Percentiles rank a stretch among this genome's conserved stretches.
Conservation (phyloP, 495 filamentous ascomycete genomes). For the Aspergillus baeticus region DNA sequence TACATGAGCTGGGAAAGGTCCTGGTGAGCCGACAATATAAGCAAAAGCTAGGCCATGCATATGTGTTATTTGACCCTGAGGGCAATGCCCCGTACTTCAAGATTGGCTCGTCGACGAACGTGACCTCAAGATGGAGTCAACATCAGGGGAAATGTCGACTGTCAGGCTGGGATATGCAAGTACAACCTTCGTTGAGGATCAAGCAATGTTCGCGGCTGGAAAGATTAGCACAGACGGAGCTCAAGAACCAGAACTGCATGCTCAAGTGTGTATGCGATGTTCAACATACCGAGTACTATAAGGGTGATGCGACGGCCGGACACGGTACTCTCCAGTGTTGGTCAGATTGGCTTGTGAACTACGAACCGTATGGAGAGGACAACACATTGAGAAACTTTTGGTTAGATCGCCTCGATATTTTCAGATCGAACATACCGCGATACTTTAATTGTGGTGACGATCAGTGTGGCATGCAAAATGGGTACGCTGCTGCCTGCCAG, state of each 20-base stretch:
- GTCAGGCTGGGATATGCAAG: background rate
- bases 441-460: background rate
- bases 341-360: background rate
- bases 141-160: background rate
- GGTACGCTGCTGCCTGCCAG: background rate
- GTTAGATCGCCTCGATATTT: background rate
- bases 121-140: background rate
- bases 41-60: background rate
- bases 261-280: background rate
- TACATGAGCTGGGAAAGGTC: background rate
- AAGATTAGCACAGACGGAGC: background rate
- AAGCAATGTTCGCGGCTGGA: background rate
- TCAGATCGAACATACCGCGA: background rate
- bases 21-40: background rate
- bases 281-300: background rate
- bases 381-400: background rate
- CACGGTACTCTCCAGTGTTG: background rate
- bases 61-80: background rate
- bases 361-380: background rate
- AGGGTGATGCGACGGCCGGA: background rate
- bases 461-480: background rate
- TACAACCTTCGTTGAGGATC: background rate
- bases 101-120: background rate
- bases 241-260: background rate
- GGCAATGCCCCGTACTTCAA: background rate